Evolutionary conservation across 208 protist genomes (phyloP), one percentile per base, ranked within the genome.

Genomic region (Lotmaria passim): DNA sequence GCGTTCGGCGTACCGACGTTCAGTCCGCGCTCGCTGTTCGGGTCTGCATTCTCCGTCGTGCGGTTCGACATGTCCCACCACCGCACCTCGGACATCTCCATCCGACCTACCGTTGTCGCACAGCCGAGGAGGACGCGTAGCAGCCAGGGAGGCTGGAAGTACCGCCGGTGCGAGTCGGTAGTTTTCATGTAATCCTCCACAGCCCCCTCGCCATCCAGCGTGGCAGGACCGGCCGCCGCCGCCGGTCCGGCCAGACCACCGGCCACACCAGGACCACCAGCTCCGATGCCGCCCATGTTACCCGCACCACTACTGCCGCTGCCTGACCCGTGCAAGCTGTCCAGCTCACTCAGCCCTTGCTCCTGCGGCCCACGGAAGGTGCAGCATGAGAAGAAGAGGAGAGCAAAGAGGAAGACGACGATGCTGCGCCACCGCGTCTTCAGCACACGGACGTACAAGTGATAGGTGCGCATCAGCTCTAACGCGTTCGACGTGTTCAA

Each of bases 31-130:
- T 62, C 61, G 52, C 51, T 31, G 34, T 43, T 23, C 5, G 44
- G 31, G 21, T 75, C 61, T 7, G 52, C 26, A 12, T 4, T 48
- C 14, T 68, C 53, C 10, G 41, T 23, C 3, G 70, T 75, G 31
- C 61, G 33, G 61, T 64, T 68, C 43, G 70, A 69, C 36, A 53
- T 31, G 23, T 50, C 24, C 60, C 70, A 69, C 70, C 70, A 75
- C 23, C 56, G 19, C 39, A 69, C 53, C 0, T 75, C 53, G 10
- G 19, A 30, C 30, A 69, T 26, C 0, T 69, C 61, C 51, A 75
- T 34, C 19, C 44, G 46, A 15, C 43, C 69, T 10, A 41, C 12
- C 15, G 34, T 14, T 15, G 30, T 21, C 4, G 17, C 43, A 15
- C 26, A 23, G 51, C 61, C 70, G 24, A 41, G 11, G 26, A 75